These are phyloP conservation scores for Plasmodium yoelii DNA, from an alignment of 169 alveolate species.

Conservation along the genomic window DNA sequence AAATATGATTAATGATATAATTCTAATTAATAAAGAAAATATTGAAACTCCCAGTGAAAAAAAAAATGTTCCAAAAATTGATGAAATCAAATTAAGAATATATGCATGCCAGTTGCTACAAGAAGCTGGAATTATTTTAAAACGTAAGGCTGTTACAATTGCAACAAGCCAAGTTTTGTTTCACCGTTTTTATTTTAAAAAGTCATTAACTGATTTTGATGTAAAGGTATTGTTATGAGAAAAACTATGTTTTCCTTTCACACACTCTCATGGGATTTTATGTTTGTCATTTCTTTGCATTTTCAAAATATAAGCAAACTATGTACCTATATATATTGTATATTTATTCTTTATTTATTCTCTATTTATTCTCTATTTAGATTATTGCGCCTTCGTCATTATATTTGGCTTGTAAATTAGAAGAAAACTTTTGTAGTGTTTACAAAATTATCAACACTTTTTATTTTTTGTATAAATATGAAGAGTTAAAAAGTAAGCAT, in stretches of 20 bases:
- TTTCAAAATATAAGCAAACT: background rate
- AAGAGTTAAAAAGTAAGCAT: conserved; percentile 60
- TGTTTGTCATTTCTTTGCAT: background rate
- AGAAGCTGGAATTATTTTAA: conserved; percentile 91
- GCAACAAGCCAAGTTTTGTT: conserved; percentile 91
- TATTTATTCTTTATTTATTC: conserved; percentile 30
- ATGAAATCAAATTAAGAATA: conserved; percentile 69
- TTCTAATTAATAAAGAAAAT: conserved; percentile 35
- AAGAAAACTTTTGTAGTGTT: conserved; percentile 90
- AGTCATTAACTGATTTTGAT: conserved; percentile 88
- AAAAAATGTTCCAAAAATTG: conserved; percentile 51
- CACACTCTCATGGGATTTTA: too few species aligned
- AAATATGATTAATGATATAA: conserved; percentile 73
- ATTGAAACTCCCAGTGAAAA: conserved; percentile 74
- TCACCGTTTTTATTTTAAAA: conserved; percentile 90
- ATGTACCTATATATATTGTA: background rate
- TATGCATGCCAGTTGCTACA: conserved; percentile 80
- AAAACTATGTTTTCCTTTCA: too few species aligned
- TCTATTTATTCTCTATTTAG: conserved; percentile 57
- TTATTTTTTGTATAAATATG: conserved; percentile 80
- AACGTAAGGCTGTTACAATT: conserved; percentile 90
- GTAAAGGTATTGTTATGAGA: conserved; percentile 79
- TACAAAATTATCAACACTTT: conserved; percentile 87
- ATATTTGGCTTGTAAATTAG: conserved; percentile 91
- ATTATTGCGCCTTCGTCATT: conserved; percentile 89